phyloP scores from a whole-genome alignment of 139 green algal genomes.

The Chloropicon primus region DNA sequence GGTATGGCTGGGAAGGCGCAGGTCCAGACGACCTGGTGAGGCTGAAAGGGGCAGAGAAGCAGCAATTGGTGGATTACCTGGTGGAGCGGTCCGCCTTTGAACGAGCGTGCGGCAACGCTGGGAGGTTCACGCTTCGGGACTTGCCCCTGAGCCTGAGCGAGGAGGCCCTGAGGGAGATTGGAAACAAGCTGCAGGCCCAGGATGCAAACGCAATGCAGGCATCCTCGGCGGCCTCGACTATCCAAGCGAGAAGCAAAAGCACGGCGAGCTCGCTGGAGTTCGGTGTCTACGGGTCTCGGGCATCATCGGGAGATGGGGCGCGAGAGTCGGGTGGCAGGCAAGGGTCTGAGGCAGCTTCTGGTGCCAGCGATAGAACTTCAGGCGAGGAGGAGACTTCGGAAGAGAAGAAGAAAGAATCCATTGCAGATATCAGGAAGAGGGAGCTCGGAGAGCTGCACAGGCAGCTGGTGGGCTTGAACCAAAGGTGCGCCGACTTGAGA shows the following conservation, averaged over 20 bases:
- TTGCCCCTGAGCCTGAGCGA: background rate
- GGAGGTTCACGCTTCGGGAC: background rate
- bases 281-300: background rate
- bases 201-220: no score
- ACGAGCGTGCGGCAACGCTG: background rate
- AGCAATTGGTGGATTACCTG: background rate
- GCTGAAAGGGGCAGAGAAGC: background rate
- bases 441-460: background rate
- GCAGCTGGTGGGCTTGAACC: background rate
- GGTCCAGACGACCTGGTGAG: background rate
- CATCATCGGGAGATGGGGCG: background rate
- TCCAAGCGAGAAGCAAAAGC: background rate
- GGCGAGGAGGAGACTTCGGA: background rate
- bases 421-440: background rate
- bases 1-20: background rate
- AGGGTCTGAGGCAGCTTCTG: background rate
- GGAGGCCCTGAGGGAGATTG: background rate
- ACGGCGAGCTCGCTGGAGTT: background rate
- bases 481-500: background rate
- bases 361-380: background rate
- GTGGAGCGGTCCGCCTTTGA: background rate
- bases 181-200: no score
- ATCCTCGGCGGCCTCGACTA: no score
- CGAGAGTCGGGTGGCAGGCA: background rate
- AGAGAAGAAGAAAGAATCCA: background rate